Evolutionary conservation across 257 asterid species (phyloP).

Genomic region (Asclepias syriaca): DNA sequence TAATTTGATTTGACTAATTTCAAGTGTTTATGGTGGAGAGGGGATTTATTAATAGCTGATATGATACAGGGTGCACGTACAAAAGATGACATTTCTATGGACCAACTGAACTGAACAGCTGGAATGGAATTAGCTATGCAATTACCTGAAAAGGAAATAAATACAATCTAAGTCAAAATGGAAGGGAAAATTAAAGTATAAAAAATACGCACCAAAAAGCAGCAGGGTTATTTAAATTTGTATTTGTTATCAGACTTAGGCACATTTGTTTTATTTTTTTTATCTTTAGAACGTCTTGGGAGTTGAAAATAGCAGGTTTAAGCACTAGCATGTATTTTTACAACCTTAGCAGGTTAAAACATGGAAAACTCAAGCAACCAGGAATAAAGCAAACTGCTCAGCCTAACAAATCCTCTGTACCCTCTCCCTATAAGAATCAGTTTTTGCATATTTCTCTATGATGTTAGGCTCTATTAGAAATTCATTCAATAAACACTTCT

Average conservation of each 20-base stretch:
- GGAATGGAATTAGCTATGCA: slow-evolving; percentile 8
- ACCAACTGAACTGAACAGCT: slow-evolving; percentile 19
- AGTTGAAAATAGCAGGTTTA: background rate
- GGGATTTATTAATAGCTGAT: slow-evolving; percentile 27
- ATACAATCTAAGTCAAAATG: background rate
- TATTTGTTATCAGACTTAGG: no score
- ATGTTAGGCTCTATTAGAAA: background rate
- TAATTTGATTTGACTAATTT: slow-evolving; percentile 30
- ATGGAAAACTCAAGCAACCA: background rate
- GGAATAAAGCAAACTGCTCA: background rate
- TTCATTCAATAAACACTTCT: background rate
- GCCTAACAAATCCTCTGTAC: background rate
- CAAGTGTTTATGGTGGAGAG: slow-evolving; percentile 24
- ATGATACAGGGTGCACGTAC: slow-evolving; percentile 35
- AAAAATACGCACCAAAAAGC: background rate
- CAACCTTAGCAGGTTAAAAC: background rate
- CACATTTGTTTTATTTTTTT: background rate
- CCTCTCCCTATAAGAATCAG: background rate
- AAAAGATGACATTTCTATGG: slow-evolving; percentile 42
- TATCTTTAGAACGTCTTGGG: background rate
- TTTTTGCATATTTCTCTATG: background rate
- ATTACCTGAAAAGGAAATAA: slow-evolving; percentile 33
- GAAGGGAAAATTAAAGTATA: slow-evolving; percentile 1
- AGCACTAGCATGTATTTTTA: background rate
- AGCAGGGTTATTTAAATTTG: background rate